Base-by-base conservation (phyloP, 2,329 filamentous ascomycete species). In the Venturia pyrina region DNA sequence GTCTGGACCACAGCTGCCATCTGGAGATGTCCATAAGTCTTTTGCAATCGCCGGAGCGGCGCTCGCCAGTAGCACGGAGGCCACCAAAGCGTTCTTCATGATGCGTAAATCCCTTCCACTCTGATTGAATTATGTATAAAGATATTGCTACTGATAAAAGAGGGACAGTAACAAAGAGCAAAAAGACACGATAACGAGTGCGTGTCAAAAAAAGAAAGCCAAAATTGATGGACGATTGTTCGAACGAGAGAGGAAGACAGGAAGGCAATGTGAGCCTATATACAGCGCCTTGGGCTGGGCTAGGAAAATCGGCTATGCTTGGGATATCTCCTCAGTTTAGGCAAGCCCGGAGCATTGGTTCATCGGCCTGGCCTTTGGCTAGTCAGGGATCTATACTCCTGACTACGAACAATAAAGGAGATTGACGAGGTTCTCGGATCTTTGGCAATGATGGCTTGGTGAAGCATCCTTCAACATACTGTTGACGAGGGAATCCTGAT, bases 131-230 rank as follows among this genome's bases (percentile, higher is more conserved):
- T 5, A n/a, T 6, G 15, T 11, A 2, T 17, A 43, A 34, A 17
- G 13, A 1, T 62, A 44, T 28, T 44, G 28, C n/a, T 62, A 46
- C 37, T 28, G 37, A 44, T 43, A 62, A 62, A 62, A 44, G 60
- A 62, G 60, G 10, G 60, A 28, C 11, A 62, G 60, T 62, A 61
- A 34, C 37, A 15, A 40, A 62, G 37, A 46, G 37, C 37, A 28
- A 62, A 40, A 40, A 62, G 60, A 62, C 60, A 62, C 60, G 60
- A 62, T 62, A 62, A 62, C 24, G 60, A 62, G n/a, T 62, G 60
- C 60, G 60, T 62, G 60, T 28, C 60, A 21, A 60, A 44, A 7
- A 37, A 59, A 37, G 37, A 59, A 3, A 32, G 32, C 2, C 28
- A 28, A 28, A 37, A 19, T 15, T n/a, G 32, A 37, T 59, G 53